Evolutionary conservation across 2,329 filamentous ascomycete species (phyloP).

Genomic region (Colletotrichum tanaceti): DNA sequence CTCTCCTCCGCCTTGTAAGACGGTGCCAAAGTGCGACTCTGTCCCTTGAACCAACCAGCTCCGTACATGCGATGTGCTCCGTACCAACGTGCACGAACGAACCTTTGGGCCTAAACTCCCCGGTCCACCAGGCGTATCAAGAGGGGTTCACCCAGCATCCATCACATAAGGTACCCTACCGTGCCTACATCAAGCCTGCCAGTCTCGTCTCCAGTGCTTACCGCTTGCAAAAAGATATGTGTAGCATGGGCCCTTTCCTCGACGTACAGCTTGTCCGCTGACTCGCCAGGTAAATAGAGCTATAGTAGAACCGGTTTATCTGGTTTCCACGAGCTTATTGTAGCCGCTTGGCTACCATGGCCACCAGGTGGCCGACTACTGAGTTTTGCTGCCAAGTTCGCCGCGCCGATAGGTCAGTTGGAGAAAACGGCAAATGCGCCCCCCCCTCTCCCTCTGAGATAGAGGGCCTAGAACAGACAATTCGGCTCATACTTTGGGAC

Average conservation of each 20-base stretch:
- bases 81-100: too few relatives aligned
- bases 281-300: neutral
- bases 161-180: too few relatives aligned
- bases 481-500: slow-evolving; percentile 7
- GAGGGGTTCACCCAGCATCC: neutral
- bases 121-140: slow-evolving; percentile 7
- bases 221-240: neutral
- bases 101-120: slow-evolving; percentile 14
- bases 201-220: too few relatives aligned
- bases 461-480: neutral
- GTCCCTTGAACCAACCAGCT: slow-evolving; percentile 12
- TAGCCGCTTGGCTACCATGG: slow-evolving; percentile 17
- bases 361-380: neutral
- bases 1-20: slow-evolving; percentile 1
- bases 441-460: too few relatives aligned
- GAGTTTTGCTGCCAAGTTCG: slow-evolving; percentile 15
- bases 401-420: neutral
- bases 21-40: slow-evolving; percentile 8
- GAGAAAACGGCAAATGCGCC: too few relatives aligned
- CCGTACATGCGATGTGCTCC: too few relatives aligned
- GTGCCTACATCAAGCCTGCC: too few relatives aligned
- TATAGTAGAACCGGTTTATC: slow-evolving; percentile 11
- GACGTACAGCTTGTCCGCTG: slow-evolving; percentile 3
- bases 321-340: slow-evolving; percentile 3
- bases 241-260: slow-evolving; percentile 11